Percentiles rank a stretch among this genome's conserved stretches.
Evolutionary conservation across 768 basidiomycete species (phyloP).

Genomic region (Lentinus tigrinus): DNA sequence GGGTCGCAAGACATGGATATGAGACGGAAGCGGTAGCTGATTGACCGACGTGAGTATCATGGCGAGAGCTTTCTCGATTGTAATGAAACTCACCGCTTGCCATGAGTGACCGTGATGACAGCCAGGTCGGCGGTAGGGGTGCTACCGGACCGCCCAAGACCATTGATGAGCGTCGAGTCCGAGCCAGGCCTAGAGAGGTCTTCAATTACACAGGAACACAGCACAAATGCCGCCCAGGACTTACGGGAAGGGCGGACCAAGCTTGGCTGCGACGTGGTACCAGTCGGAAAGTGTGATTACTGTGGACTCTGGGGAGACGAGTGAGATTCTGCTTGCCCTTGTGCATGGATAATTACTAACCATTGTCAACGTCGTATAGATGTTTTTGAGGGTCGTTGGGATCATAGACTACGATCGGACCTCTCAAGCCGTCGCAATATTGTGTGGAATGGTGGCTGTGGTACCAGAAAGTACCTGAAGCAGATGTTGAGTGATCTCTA

Average conservation of each 20-base stretch:
- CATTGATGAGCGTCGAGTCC: conserved; percentile 43
- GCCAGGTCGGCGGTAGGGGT: conserved; percentile 34
- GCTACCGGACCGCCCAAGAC: conserved; percentile 37
- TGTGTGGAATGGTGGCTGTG: conserved; percentile 47
- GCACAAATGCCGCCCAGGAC: background rate
- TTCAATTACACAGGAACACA: background rate
- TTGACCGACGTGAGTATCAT: background rate
- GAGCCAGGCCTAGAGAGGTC: conserved; percentile 16
- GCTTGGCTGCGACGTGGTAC: conserved; percentile 25
- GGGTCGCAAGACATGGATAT: conserved; percentile 45
- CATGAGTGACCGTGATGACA: conserved; percentile 36
- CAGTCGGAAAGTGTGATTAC: conserved; percentile 45
- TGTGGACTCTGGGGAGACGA: conserved; percentile 32
- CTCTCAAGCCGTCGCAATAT: conserved; percentile 57
- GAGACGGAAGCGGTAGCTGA: conserved; percentile 37
- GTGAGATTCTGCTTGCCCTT: background rate
- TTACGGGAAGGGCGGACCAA: conserved; percentile 3
- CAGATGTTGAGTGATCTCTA: background rate
- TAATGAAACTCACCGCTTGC: conserved; percentile 17
- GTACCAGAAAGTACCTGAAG: conserved; percentile 44
- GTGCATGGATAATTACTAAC: conserved; percentile 19
- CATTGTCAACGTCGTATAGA: conserved; percentile 49
- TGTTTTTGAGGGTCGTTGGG: conserved; percentile 36
- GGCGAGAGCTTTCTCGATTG: background rate
- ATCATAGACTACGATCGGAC: conserved; percentile 41